These are phyloP conservation scores for Penicillium silybi DNA, from an alignment of 495 filamentous ascomycete species.

Conservation along the genomic window DNA sequence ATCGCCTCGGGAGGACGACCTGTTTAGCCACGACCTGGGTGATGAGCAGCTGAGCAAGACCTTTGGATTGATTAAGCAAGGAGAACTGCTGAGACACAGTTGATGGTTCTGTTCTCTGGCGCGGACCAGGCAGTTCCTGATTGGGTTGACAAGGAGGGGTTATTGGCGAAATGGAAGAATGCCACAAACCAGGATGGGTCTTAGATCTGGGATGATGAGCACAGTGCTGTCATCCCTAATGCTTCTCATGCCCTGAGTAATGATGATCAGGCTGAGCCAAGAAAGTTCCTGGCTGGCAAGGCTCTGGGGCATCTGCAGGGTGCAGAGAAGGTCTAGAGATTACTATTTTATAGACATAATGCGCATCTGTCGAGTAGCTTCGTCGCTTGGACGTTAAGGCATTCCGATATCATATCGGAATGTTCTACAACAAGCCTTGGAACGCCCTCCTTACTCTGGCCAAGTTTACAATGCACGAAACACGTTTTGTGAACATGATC, in stretches of 20 bases:
- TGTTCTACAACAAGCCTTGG: no score
- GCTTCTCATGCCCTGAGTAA: conserved; percentile 48
- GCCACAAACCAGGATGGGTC: conserved; percentile 41
- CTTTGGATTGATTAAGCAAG: conserved; percentile 58
- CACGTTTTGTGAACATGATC: no score
- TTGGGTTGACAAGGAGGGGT: conserved; percentile 55
- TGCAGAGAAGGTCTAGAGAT: conserved; percentile 2
- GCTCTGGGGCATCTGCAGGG: conserved; percentile 30
- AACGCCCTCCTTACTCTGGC: no score
- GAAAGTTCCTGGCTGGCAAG: conserved; percentile 32
- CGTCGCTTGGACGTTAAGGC: no score
- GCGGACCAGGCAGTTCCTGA: conserved; percentile 66
- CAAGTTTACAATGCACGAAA: no score
- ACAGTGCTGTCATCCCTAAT: conserved; percentile 38
- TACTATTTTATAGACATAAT: neutral
- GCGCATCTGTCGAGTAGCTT: neutral
- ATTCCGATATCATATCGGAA: no score
- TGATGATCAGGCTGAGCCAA: conserved; percentile 42
- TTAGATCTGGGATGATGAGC: conserved; percentile 37
- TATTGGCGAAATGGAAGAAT: conserved; percentile 62
- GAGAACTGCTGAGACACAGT: conserved; percentile 47
- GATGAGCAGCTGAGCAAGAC: conserved; percentile 52
- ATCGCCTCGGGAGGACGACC: conserved; percentile 70
- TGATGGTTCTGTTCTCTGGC: conserved; percentile 58
- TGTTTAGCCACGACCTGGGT: conserved; percentile 74